These are phyloP conservation scores for Zangia roseola DNA, from an alignment of 768 basidiomycete genomes.

Conservation along the genomic window DNA sequence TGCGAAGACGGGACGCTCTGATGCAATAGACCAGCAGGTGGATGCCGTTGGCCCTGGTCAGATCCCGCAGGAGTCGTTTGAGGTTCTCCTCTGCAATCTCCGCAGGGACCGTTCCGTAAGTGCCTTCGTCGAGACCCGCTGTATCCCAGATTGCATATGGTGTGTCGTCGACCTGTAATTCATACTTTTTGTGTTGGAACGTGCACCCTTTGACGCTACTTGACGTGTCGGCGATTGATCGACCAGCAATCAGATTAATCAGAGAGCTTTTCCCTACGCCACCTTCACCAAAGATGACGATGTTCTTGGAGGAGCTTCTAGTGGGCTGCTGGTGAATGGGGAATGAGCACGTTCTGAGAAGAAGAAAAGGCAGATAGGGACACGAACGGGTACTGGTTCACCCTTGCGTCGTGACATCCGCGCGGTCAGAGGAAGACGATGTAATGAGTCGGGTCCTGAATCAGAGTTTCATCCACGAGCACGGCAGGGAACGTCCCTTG, in stretches of 20 bases:
- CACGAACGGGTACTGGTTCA: slow-evolving; percentile 13
- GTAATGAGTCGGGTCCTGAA: slow-evolving; percentile 6
- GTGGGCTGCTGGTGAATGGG: slow-evolving; percentile 6
- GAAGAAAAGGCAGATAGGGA: not conserved
- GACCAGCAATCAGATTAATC: slow-evolving; percentile 41
- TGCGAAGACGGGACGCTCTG: slow-evolving; percentile 31
- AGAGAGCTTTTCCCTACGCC: slow-evolving; percentile 43
- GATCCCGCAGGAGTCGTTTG: slow-evolving; percentile 23
- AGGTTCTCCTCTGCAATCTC: slow-evolving; percentile 29
- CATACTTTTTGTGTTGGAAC: slow-evolving; percentile 28
- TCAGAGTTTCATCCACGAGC: slow-evolving; percentile 6
- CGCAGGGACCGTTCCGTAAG: slow-evolving; percentile 28
- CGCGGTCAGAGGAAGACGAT: slow-evolving; percentile 11
- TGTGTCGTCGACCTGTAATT: slow-evolving; percentile 23
- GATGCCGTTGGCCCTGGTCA: slow-evolving; percentile 27
- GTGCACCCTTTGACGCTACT: slow-evolving; percentile 36
- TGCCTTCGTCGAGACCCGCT: slow-evolving; percentile 38
- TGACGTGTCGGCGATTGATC: slow-evolving; percentile 37
- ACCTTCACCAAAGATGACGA: slow-evolving; percentile 29
- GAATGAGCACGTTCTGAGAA: slow-evolving; percentile 3
- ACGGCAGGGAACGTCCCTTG: not conserved
- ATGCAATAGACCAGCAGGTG: slow-evolving; percentile 34
- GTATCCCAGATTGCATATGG: slow-evolving; percentile 37
- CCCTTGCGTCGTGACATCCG: slow-evolving; percentile 25
- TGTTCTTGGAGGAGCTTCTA: slow-evolving; percentile 18